Evolutionary conservation across 1,139 yeast genomes (phyloP).

Genomic region (Yamadazyma diddensiae): DNA sequence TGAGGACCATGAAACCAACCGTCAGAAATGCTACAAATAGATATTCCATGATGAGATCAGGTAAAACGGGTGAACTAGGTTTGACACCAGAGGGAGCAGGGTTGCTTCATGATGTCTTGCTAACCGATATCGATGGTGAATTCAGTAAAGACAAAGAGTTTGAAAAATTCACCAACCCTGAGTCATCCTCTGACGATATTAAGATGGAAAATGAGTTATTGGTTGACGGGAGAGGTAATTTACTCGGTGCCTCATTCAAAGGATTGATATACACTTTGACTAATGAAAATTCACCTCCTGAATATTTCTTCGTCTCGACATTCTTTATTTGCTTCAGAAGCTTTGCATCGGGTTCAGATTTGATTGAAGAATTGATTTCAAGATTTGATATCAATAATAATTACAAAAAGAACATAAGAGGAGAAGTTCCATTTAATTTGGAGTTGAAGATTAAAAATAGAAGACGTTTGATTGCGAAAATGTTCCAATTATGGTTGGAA

Average conservation of each 20-base stretch:
- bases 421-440: constrained; percentile 37
- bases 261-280: constrained; percentile 72
- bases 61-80: constrained; percentile 50
- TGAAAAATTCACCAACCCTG: constrained; percentile 29
- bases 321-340: constrained; percentile 79
- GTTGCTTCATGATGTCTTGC: constrained; percentile 46
- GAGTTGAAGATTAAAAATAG: constrained; percentile 59
- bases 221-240: constrained; percentile 46
- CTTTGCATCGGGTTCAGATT: constrained; percentile 66
- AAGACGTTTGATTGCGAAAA: constrained; percentile 61
- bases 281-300: constrained; percentile 68
- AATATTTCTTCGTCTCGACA: constrained; percentile 67
- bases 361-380: constrained; percentile 65
- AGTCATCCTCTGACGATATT: constrained; percentile 14
- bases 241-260: constrained; percentile 77
- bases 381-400: constrained; percentile 57
- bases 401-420: constrained; percentile 22
- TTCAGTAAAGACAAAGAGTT: constrained; percentile 40
- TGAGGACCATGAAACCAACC: constrained; percentile 13
- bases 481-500: constrained; percentile 82
- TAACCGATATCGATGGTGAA: constrained; percentile 43
- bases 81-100: constrained; percentile 61
- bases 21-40: constrained; percentile 30
- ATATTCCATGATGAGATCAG: constrained; percentile 61
- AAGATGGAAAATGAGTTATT: constrained; percentile 43